phyloP scores from a whole-genome alignment of 208 protist species.

The Trypanosoma caninum region DNA sequence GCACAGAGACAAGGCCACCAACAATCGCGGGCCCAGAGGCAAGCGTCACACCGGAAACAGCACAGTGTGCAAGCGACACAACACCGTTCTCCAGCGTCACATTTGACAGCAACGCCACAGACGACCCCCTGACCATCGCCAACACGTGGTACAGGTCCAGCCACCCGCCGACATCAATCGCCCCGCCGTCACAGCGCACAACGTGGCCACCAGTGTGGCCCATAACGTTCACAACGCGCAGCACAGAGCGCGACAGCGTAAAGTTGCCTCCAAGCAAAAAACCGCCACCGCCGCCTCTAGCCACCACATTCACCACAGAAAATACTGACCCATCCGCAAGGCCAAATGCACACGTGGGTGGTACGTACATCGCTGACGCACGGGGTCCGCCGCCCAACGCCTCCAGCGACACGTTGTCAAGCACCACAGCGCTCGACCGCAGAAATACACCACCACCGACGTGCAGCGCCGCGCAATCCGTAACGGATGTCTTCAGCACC shows the following conservation, averaged over 20 bases:
- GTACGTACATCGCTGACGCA: neutral
- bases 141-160: conserved; percentile 7
- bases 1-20: conserved; percentile 5
- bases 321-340: conserved; percentile 1
- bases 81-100: neutral
- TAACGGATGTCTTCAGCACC: neutral
- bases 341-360: neutral
- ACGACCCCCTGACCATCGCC: neutral
- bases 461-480: neutral
- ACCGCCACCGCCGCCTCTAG: neutral
- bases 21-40: neutral
- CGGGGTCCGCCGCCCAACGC: neutral
- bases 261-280: neutral
- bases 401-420: conserved; percentile 11
- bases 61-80: conserved; percentile 8
- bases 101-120: neutral
- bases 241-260: conserved; percentile 1
- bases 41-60: conserved; percentile 3
- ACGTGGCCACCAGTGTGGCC: neutral
- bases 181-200: neutral
- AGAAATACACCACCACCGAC: conserved; percentile 1
- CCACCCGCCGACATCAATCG: conserved; percentile 1
- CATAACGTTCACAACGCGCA: conserved; percentile 6
- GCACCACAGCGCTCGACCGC: conserved; percentile 5
- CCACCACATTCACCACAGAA: conserved; percentile 3